A percentile compares a stretch with the other conserved stretches of the same genome.
phyloP scores from a whole-genome alignment of 2,329 filamentous ascomycete genomes.

The Colletotrichum gloeosporioides region DNA sequence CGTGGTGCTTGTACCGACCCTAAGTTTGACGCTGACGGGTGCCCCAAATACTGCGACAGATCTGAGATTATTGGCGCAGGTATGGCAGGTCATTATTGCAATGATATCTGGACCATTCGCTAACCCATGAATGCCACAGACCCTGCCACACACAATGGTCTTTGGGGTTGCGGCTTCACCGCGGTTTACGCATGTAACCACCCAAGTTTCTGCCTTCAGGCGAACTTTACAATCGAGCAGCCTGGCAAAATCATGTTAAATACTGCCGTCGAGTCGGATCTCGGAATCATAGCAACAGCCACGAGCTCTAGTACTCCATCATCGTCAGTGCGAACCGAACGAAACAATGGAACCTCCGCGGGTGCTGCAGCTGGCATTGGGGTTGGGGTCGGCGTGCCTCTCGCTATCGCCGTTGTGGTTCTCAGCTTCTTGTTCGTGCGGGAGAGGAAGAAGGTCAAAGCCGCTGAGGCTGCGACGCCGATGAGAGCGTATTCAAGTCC shows the following conservation, averaged over 20 bases:
- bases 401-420: not conserved
- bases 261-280: not conserved
- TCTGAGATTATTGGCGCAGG: not conserved
- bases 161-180: not conserved
- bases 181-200: not conserved
- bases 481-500: not conserved
- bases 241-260: not conserved
- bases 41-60: not conserved
- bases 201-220: not conserved
- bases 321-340: not conserved
- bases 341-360: not conserved
- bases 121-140: not conserved
- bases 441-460: slow-evolving; percentile 5
- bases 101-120: not conserved
- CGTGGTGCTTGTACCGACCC: not conserved
- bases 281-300: not conserved
- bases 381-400: not conserved
- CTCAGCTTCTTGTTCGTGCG: slow-evolving; percentile 2
- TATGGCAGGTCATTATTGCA: too few relatives aligned
- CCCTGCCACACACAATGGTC: not conserved
- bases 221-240: not conserved
- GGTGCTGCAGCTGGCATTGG: slow-evolving; percentile 15
- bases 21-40: not conserved
- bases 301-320: not conserved
- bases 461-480: not conserved